phyloP scores from a whole-genome alignment of 805 yeast genomes.

The Hanseniaspora pseudoguilliermondii region DNA sequence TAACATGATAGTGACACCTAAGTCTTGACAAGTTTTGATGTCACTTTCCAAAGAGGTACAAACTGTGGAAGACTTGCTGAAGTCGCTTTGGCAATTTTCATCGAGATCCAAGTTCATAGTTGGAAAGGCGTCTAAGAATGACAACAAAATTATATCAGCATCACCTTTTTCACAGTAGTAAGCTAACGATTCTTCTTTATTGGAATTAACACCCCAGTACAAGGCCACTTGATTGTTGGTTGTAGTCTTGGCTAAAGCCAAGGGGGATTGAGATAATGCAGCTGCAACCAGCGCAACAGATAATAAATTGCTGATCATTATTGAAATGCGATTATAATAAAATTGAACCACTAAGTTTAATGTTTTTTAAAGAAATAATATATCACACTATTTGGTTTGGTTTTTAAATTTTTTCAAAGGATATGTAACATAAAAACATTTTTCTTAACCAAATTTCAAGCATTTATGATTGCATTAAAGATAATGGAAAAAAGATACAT shows the following conservation, averaged over 20 bases:
- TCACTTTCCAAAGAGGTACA: slow-evolving; percentile 51
- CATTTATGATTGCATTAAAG: too few relatives aligned
- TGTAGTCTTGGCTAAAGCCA: slow-evolving; percentile 22
- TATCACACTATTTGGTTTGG: too few relatives aligned
- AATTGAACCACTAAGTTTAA: too few relatives aligned
- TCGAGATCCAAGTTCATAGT: slow-evolving; percentile 44
- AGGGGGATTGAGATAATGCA: neutral
- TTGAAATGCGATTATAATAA: neutral
- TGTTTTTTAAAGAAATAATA: too few relatives aligned
- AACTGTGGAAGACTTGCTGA: slow-evolving; percentile 32
- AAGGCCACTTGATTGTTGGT: slow-evolving; percentile 53
- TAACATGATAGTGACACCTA: slow-evolving; percentile 66
- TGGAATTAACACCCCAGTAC: slow-evolving; percentile 88
- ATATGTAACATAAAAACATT: too few relatives aligned
- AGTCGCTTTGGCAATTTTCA: slow-evolving; percentile 32
- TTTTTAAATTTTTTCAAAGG: too few relatives aligned
- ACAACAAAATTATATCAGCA: slow-evolving; percentile 50
- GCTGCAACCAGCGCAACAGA: neutral
- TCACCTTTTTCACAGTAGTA: slow-evolving; percentile 23
- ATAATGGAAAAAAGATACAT: too few relatives aligned
- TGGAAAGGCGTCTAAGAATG: slow-evolving; percentile 61
- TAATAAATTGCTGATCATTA: neutral
- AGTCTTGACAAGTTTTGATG: slow-evolving; percentile 58
- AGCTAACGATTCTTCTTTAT: slow-evolving; percentile 34
- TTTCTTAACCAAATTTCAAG: too few relatives aligned